These are phyloP conservation scores for Biscogniauxia mediterranea DNA, from an alignment of 2,329 filamentous ascomycete species.

Conservation along the genomic window DNA sequence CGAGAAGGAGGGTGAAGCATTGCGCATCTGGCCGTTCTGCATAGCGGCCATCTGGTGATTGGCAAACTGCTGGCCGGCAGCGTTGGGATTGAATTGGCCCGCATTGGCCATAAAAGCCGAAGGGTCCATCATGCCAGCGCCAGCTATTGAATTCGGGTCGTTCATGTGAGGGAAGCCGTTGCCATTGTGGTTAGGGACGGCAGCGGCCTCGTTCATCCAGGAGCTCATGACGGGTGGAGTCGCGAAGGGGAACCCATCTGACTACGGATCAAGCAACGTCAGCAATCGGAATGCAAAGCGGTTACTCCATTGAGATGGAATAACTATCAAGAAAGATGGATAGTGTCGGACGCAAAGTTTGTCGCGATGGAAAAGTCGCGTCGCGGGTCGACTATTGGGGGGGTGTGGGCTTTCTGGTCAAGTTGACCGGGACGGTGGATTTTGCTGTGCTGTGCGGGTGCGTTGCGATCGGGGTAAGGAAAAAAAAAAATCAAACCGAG, in stretches of 20 bases:
- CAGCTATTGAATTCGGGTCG: conserved; percentile 53
- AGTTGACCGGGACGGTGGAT: conserved; percentile 23
- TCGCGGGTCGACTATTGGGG: conserved; percentile 37
- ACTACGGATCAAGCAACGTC: conserved; percentile 41
- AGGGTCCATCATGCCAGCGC: conserved; percentile 62
- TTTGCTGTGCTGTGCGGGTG: conserved; percentile 6
- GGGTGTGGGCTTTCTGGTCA: conserved; percentile 30
- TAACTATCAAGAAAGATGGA: conserved; percentile 35
- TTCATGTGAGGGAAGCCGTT: conserved; percentile 65
- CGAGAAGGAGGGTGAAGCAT: conserved; percentile 75
- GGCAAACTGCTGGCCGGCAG: conserved; percentile 50
- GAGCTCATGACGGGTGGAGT: conserved; percentile 62
- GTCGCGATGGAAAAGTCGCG: conserved; percentile 48
- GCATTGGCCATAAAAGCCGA: conserved; percentile 61
- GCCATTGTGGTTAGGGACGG: conserved; percentile 68
- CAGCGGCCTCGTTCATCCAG: conserved; percentile 68
- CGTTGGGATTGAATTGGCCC: conserved; percentile 56
- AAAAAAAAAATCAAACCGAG: conserved; percentile 4
- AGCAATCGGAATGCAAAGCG: conserved; percentile 36
- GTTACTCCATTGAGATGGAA: conserved; percentile 44
- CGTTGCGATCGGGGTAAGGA: conserved; percentile 30
- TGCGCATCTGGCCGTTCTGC: conserved; percentile 82
- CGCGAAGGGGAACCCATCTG: conserved; percentile 48
- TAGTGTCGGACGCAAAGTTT: conserved; percentile 35
- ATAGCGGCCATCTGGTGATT: conserved; percentile 62